Evolutionary conservation across 2,329 filamentous ascomycete species (phyloP), one percentile per base, ranked within the genome.

Genomic region (Apiospora malaysiana): DNA sequence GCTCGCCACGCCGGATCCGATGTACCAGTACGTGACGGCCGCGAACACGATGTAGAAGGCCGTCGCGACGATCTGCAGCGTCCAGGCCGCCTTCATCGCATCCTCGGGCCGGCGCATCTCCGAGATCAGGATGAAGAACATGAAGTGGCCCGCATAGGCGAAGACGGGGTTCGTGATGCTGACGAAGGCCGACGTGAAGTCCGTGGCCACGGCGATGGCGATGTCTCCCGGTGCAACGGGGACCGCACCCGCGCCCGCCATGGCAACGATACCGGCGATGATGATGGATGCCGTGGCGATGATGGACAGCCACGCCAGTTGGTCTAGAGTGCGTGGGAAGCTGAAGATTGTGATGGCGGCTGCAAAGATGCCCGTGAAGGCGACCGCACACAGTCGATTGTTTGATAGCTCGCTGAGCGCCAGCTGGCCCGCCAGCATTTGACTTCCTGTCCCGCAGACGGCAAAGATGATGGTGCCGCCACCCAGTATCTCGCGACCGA

Each of bases 81-180:
- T 79, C 78, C 83, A 87, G 0, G 85, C 85, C 0, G 87, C 83
- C 70, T 86, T 85, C 82, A 87, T 86, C 2, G 84, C 84, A 68
- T 87, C 84, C 69, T 82, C 80, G 6, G 86, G 86, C 51, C 80
- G 78, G 72, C 82, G 82, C 85, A 88, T 87, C 74, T 88, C 86
- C 0, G 84, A 86, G 49, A 87, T 85, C 45, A 87, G 80, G 66
- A 86, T 82, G 77, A 87, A 87, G 76, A 87, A 88, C 82, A 87
- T 85, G 75, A 87, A 87, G 71, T 87, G 85, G 5, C 85, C 85
- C 0, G 85, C 85, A 75, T 84, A 87, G 0, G 85, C 82, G 71
- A 88, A 88, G 0, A 87, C 85, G 0, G 86, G 85, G 73, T 88
- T 87, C 16, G 84, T 86, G 68, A 87, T 82, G 40, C 79, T 81